These are phyloP conservation scores for Russula olivacea DNA, from an alignment of 768 basidiomycete genomes.

Conservation along the genomic window DNA sequence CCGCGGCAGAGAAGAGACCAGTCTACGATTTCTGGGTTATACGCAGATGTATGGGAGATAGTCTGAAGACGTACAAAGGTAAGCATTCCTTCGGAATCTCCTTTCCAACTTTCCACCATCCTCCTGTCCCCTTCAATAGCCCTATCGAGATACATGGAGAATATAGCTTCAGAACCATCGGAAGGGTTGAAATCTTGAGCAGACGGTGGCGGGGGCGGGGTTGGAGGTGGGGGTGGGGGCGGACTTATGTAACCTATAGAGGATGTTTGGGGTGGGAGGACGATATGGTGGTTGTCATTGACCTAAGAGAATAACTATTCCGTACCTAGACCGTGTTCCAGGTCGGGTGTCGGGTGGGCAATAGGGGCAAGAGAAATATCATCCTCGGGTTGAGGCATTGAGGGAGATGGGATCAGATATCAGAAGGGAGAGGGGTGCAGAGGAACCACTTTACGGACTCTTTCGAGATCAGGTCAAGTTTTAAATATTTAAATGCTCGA, in stretches of 20 bases:
- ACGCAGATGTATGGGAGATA: background rate
- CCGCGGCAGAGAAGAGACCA: slow-evolving; percentile 20
- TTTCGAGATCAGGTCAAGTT: too few species aligned
- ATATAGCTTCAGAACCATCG: slow-evolving; percentile 8
- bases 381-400: background rate
- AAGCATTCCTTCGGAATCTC: slow-evolving; percentile 18
- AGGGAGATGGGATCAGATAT: too few species aligned
- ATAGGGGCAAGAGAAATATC: too few species aligned
- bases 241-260: background rate
- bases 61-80: slow-evolving; percentile 4
- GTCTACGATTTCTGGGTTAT: slow-evolving; percentile 1
- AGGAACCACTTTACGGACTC: background rate
- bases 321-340: background rate
- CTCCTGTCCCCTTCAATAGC: slow-evolving; percentile 10
- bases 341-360: too few species aligned
- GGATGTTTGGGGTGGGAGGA: too few species aligned
- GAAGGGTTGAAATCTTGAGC: background rate
- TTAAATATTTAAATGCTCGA: too few species aligned
- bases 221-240: too few species aligned
- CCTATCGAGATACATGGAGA: slow-evolving; percentile 16
- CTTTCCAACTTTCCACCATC: slow-evolving; percentile 19
- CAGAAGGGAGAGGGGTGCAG: background rate
- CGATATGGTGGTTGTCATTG: background rate
- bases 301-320: too few species aligned
- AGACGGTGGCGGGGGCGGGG: background rate